phyloP scores from a whole-genome alignment of 345 rosid species.

The Lagerstroemia speciosa region DNA sequence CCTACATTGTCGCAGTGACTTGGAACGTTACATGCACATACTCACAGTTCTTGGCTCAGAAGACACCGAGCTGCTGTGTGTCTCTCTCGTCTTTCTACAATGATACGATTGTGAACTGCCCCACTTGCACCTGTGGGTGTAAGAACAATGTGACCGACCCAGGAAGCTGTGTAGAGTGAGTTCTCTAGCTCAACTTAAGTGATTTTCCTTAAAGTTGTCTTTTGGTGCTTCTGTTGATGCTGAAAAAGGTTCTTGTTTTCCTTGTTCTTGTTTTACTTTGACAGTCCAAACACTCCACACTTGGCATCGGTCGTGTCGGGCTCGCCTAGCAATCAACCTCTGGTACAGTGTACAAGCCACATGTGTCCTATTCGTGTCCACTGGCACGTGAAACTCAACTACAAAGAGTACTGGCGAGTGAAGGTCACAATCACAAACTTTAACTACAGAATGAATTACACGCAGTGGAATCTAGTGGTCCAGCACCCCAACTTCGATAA shows the following conservation, averaged over 20 bases:
- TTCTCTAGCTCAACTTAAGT: neutral
- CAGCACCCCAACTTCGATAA: conserved; percentile 67
- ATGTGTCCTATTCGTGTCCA: conserved; percentile 68
- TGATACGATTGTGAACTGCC: conserved; percentile 33
- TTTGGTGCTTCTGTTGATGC: neutral
- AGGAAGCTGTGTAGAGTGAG: conserved; percentile 26
- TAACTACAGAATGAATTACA: conserved; percentile 50
- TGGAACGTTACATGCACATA: conserved; percentile 49
- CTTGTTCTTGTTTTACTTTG: neutral
- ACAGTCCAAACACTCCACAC: conserved; percentile 25
- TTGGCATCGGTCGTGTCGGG: conserved; percentile 31
- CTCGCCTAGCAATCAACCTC: conserved; percentile 26
- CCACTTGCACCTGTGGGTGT: conserved; percentile 39
- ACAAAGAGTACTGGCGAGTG: too few relatives aligned
- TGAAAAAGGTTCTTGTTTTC: neutral
- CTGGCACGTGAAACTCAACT: conserved; percentile 65
- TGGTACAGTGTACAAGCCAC: conserved; percentile 53
- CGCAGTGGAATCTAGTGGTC: conserved; percentile 56
- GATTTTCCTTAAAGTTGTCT: neutral
- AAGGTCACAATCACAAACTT: too few relatives aligned
- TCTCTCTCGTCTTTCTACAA: conserved; percentile 49
- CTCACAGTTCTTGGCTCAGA: conserved; percentile 34
- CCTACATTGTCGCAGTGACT: conserved; percentile 29
- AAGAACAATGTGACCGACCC: conserved; percentile 19
- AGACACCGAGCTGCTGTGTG: conserved; percentile 41